A percentile compares a stretch with the other conserved stretches of the same genome.
These are phyloP conservation scores for Fusarium tuaranense DNA, from an alignment of 2,329 filamentous ascomycete genomes.

Conservation along the genomic window DNA sequence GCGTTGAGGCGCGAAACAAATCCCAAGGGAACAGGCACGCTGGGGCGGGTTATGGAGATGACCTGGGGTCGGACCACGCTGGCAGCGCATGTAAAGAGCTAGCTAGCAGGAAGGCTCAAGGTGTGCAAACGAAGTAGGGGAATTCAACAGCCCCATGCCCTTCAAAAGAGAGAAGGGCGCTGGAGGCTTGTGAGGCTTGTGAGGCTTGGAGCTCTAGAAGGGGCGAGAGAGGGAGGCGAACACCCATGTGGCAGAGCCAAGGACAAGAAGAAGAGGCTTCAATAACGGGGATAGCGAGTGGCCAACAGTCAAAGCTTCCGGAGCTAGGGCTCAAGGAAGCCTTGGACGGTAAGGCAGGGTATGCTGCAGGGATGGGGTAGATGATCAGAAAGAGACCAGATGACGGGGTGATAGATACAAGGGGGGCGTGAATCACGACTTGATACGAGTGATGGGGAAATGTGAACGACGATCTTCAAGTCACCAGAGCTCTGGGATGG, in stretches of 20 bases:
- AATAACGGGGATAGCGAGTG: constrained; percentile 35
- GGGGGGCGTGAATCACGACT: constrained; percentile 39
- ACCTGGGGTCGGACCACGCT: constrained; percentile 10
- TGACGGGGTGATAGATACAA: constrained; percentile 34
- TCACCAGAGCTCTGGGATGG: constrained; percentile 36
- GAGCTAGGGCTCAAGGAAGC: constrained; percentile 40
- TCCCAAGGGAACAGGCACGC: constrained; percentile 1
- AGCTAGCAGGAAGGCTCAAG: constrained; percentile 18
- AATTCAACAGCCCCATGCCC: constrained; percentile 24
- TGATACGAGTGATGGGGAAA: constrained; percentile 38
- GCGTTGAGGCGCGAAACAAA: not conserved
- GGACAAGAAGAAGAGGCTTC: constrained; percentile 34
- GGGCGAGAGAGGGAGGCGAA: constrained; percentile 34
- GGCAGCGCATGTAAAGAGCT: constrained; percentile 15
- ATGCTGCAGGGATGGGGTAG: constrained; percentile 33
- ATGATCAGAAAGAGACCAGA: constrained; percentile 31
- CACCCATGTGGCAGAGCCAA: constrained; percentile 22
- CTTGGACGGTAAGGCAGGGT: constrained; percentile 32
- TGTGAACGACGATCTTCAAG: constrained; percentile 38
- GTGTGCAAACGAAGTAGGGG: constrained; percentile 26
- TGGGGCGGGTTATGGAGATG: constrained; percentile 1
- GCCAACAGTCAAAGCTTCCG: constrained; percentile 38
- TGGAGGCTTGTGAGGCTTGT: constrained; percentile 23
- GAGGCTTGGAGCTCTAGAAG: constrained; percentile 27
- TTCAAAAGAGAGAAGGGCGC: constrained; percentile 29